phyloP scores from a whole-genome alignment of 2,329 filamentous ascomycete species.

The Anisogramma anomala region DNA sequence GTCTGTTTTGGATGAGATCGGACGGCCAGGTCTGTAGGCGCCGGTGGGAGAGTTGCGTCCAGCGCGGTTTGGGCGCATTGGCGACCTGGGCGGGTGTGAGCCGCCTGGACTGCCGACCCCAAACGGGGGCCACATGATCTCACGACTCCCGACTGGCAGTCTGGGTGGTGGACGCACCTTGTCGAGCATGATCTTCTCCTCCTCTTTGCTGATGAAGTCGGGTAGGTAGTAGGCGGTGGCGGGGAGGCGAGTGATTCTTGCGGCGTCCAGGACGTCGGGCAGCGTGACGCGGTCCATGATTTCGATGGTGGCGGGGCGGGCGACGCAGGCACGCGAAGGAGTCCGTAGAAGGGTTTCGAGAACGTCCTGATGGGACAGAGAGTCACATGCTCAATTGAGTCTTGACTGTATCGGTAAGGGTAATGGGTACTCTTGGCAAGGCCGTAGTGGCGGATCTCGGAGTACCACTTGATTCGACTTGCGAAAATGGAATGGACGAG shows the following conservation, averaged over 20 bases:
- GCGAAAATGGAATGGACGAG: too few species aligned
- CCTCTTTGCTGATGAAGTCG: slow-evolving; percentile 65
- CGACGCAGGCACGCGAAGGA: too few species aligned
- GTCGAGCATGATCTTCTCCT: slow-evolving; percentile 58
- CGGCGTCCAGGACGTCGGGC: slow-evolving; percentile 38
- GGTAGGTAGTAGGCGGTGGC: slow-evolving; percentile 70
- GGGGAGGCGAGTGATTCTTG: slow-evolving; percentile 45
- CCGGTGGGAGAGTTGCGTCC: slow-evolving; percentile 80
- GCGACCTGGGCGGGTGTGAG: slow-evolving; percentile 35
- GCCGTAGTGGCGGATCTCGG: too few species aligned
- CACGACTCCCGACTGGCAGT: slow-evolving; percentile 16
- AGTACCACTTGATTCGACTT: too few species aligned
- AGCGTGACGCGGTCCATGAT: slow-evolving; percentile 21
- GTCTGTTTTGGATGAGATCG: slow-evolving; percentile 62
- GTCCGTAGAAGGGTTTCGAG: too few species aligned
- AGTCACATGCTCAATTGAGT: too few species aligned
- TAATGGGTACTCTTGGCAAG: too few species aligned
- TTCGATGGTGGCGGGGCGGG: too few species aligned
- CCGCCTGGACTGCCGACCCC: background rate
- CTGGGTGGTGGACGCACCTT: slow-evolving; percentile 40
- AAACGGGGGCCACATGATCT: slow-evolving; percentile 18
- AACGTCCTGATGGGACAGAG: too few species aligned
- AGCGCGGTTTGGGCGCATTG: slow-evolving; percentile 60
- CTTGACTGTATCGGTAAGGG: too few species aligned
- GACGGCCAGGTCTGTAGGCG: slow-evolving; percentile 87